Conservation (phyloP, 1,284 basidiomycete genomes). For the Inonotus obliquus region DNA sequence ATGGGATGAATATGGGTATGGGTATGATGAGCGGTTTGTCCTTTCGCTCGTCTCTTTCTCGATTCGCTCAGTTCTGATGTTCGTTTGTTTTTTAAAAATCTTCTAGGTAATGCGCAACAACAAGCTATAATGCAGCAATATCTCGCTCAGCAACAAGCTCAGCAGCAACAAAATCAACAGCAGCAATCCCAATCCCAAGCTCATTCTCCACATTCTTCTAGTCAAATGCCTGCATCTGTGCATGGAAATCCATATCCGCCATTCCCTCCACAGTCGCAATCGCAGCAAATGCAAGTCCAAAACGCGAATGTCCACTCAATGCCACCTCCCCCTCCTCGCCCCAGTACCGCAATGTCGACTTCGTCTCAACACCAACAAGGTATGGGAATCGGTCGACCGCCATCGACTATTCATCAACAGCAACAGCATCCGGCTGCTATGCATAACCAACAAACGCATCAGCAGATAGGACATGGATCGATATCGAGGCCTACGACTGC, state of each 20-base stretch:
- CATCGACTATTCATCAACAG: constrained; percentile 11
- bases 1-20: constrained; percentile 19
- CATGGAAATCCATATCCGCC: constrained; percentile 7
- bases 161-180: constrained; percentile 22
- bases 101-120: neutral
- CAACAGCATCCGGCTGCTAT: constrained; percentile 13
- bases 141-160: constrained; percentile 10
- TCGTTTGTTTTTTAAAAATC: neutral
- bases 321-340: constrained; percentile 15
- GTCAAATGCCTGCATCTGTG: neutral
- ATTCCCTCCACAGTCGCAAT: neutral
- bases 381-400: constrained; percentile 14
- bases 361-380: constrained; percentile 13
- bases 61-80: constrained; percentile 13
- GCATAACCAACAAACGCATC: constrained; percentile 9
- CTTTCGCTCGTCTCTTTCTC: neutral
- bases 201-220: neutral
- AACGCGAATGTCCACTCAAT: constrained; percentile 9
- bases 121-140: neutral
- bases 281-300: constrained; percentile 9
- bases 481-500: constrained; percentile 18
- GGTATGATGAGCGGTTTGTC: constrained; percentile 14
- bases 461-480: constrained; percentile 10
- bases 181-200: constrained; percentile 22
- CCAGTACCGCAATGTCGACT: constrained; percentile 16